Base-by-base conservation (phyloP, 1,139 yeast genomes). In the Entelexis paramagnoliae region DNA sequence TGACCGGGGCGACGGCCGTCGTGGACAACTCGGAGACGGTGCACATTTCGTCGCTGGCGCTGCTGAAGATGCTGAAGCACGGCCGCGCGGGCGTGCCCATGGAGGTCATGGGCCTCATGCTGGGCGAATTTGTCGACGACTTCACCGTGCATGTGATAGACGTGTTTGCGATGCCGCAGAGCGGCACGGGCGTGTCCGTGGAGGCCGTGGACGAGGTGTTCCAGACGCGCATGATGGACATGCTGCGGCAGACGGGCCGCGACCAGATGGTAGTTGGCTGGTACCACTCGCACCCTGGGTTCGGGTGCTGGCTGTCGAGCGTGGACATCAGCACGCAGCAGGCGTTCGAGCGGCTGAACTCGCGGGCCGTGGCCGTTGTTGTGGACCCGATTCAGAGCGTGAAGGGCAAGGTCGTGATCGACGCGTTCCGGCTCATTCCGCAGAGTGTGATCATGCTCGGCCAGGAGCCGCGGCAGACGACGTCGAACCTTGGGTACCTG, bases 91-190 rank as follows among this genome's bases (percentile, higher is more conserved):
- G 99, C 65, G 98, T 93, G 51, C 99, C 99, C 17, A 93, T 93
- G 99, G 99, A 93, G 72, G 99, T 93, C 56, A 93, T 93, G 99
- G 99, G 99, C 3, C 76, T 93, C 59, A 93, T 93, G 99, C 78
- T 93, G 62, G 99, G 99, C 49, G 97, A 91, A 62, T 89, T 91
- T 69, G 95, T 93, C 28, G 98, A 93, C 67, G 98, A 93, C 58
- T 91, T 85, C 70, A 93, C 98, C 1, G 93, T 93, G 45, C 95
- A 89, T 63, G 98, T 91, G 38, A 88, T 87, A 57, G 98, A 91
- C 66, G 98, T 91, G 51, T 91, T 91, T 75, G 98, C 98, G 55
- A 91, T 91, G 98, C 98, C 98, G 19, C 98, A 91, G 71, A 67
- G 72, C 53, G 74, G 99, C 66, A 93, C 99, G 10, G 99, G 99